Conservation (phyloP, 495 filamentous ascomycete genomes). For the Aspergillus nidulans region DNA sequence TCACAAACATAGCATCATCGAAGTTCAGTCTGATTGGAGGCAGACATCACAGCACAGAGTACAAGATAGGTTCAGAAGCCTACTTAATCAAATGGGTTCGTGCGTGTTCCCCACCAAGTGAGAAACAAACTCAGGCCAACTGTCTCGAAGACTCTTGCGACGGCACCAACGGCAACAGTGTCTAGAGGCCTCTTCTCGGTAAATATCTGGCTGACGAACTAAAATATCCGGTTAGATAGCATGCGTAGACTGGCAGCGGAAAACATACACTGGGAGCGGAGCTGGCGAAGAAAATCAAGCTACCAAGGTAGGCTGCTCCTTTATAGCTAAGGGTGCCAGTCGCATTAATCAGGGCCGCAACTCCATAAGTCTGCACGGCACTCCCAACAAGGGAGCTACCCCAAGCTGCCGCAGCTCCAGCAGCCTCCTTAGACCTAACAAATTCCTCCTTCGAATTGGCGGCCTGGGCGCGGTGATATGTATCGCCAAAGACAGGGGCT, state of each 20-base stretch:
- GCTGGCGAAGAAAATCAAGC: slow-evolving; percentile 86
- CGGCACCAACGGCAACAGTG: slow-evolving; percentile 76
- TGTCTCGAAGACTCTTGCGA: slow-evolving; percentile 85
- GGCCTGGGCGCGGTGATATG: slow-evolving; percentile 87
- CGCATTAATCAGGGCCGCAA: slow-evolving; percentile 92
- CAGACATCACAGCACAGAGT: not conserved
- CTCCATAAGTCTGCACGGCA: slow-evolving; percentile 86
- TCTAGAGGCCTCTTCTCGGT: slow-evolving; percentile 89
- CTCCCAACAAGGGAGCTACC: slow-evolving; percentile 86
- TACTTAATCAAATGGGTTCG: slow-evolving; percentile 69
- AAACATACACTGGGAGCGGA: slow-evolving; percentile 77
- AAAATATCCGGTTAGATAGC: not conserved
- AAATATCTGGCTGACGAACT: slow-evolving; percentile 84
- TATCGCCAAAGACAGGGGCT: slow-evolving; percentile 86
- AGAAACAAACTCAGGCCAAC: slow-evolving; percentile 87
- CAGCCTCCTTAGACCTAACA: slow-evolving; percentile 85
- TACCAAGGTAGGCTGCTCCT: slow-evolving; percentile 90
- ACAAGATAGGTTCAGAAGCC: not conserved
- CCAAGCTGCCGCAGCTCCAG: slow-evolving; percentile 81
- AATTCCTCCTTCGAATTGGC: slow-evolving; percentile 97
- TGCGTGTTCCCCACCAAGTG: slow-evolving; percentile 95
- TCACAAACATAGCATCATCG: not conserved
- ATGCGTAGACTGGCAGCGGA: not conserved
- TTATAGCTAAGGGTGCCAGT: slow-evolving; percentile 93
- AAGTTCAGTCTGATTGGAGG: not conserved